phyloP scores from a whole-genome alignment of 805 yeast genomes.

The Candida coquimbonensis region DNA sequence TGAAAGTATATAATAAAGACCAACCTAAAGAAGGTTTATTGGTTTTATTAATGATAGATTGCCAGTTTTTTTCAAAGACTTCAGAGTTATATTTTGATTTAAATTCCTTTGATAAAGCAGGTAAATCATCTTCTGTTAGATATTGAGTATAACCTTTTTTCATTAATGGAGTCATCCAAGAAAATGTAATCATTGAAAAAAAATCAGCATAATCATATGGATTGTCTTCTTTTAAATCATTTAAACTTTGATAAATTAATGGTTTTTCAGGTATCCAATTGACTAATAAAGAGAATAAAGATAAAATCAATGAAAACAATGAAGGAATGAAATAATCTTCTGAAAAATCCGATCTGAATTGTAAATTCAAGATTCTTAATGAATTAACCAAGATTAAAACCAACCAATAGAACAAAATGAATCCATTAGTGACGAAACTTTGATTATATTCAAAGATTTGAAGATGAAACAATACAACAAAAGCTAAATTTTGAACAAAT shows the following conservation, averaged over 20 bases:
- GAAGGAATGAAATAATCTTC: constrained; percentile 25
- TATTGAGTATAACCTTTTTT: constrained; percentile 59
- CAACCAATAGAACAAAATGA: constrained; percentile 72
- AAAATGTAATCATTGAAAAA: constrained; percentile 70
- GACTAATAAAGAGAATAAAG: constrained; percentile 26
- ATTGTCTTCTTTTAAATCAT: constrained; percentile 15
- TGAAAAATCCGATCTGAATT: constrained; percentile 26
- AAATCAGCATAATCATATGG: constrained; percentile 47
- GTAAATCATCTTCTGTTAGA: constrained; percentile 61
- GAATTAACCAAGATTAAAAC: constrained; percentile 41
- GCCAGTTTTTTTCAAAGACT: constrained; percentile 56
- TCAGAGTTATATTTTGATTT: constrained; percentile 47
- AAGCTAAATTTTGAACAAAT: constrained; percentile 32
- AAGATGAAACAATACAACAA: constrained; percentile 42
- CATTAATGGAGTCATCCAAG: constrained; percentile 92
- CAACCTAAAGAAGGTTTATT: constrained; percentile 43
- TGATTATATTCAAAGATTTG: constrained; percentile 71
- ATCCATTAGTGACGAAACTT: constrained; percentile 56
- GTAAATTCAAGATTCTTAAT: constrained; percentile 35
- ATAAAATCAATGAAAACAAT: constrained; percentile 25
- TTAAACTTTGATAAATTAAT: constrained; percentile 29
- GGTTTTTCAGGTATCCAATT: constrained; percentile 36
- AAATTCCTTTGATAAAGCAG: constrained; percentile 66
- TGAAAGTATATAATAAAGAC: constrained; percentile 66
- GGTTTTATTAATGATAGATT: constrained; percentile 42